Base-by-base conservation (phyloP, 805 yeast species). In the Saccharomyces eubayanus region DNA sequence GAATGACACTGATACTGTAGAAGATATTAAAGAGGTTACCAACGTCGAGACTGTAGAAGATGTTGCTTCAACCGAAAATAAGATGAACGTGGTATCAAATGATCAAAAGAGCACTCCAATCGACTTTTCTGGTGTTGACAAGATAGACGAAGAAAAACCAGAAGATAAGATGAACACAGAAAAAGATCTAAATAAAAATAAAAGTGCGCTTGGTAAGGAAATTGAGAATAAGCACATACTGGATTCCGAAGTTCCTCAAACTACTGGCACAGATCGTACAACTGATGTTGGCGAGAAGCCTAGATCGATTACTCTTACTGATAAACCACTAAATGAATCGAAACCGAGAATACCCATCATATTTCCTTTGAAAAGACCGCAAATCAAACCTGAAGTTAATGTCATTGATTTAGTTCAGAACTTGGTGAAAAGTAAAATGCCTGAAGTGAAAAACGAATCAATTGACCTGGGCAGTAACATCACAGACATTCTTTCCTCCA, bases 371-470 rank as follows among this genome's bases (percentile, higher is more conserved):
- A 46, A 52, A 51, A 48, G 16, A 29, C 43, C 11, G 20, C 50
- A 8, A 47, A 24, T 47, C 11, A 51, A 31, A 4, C 53, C 50
- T 41, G 50, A 51, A 40, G 49, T 49, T n/a, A 47, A 36, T 31
- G 62, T 62, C 3, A 59, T 55, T 31, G 51, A 55, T 27, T 54
- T 64, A 29, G 57, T 65, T 3, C 63, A 63, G 41, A 47, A 57
- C 21, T 40, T 65, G 20, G 62, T 65, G 8, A 61, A 59, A 28
- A 52, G 60, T 16, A 64, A 64, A 28, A 51, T 65, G n/a, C 52
- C 57, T 9, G 55, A 53, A 28, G 50, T 58, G 1, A 49, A 53
- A 29, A 51, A 53, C 12, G 58, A 52, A 24, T 50, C 55, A 31
- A 48, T 52, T 20, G 55, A 50, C 8, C 41, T 62, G 21, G 58